Evolutionary conservation across 257 asterid species (phyloP).

Genomic region (Mitragyna speciosa): DNA sequence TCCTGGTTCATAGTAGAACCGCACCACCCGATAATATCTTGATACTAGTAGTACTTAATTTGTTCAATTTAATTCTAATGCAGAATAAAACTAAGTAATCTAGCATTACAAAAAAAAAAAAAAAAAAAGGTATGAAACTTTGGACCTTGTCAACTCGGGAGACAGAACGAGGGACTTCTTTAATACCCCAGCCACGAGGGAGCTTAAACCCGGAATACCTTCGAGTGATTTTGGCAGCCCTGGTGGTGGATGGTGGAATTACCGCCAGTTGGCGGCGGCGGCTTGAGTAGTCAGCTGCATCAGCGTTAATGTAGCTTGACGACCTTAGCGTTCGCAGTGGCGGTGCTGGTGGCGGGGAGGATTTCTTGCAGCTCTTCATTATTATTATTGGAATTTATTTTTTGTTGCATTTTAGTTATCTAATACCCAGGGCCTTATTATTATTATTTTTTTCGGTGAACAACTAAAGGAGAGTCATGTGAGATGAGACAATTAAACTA

Average conservation of each 20-base stretch:
- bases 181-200: constrained; percentile 64
- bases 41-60: not conserved
- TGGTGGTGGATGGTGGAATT: constrained; percentile 16
- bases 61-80: not conserved
- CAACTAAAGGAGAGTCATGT: too few relatives aligned
- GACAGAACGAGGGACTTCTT: constrained; percentile 57
- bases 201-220: constrained; percentile 28
- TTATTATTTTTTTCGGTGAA: too few relatives aligned
- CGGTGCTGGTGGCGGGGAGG: constrained; percentile 18
- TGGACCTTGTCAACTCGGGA: constrained; percentile 55
- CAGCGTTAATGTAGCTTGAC: not conserved
- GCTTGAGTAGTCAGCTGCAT: constrained; percentile 20
- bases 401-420: too few relatives aligned
- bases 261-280: constrained; percentile 31
- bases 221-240: not conserved
- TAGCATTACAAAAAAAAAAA: not conserved
- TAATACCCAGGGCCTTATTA: too few relatives aligned
- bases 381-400: not conserved
- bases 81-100: not conserved
- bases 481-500: too few relatives aligned
- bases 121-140: not conserved
- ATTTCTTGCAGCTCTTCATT: not conserved
- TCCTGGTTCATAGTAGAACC: constrained; percentile 78
- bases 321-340: not conserved
- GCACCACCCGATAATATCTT: constrained; percentile 14